Evolutionary conservation across 495 filamentous ascomycete genomes (phyloP).

Genomic region (Evernia prunastri): DNA sequence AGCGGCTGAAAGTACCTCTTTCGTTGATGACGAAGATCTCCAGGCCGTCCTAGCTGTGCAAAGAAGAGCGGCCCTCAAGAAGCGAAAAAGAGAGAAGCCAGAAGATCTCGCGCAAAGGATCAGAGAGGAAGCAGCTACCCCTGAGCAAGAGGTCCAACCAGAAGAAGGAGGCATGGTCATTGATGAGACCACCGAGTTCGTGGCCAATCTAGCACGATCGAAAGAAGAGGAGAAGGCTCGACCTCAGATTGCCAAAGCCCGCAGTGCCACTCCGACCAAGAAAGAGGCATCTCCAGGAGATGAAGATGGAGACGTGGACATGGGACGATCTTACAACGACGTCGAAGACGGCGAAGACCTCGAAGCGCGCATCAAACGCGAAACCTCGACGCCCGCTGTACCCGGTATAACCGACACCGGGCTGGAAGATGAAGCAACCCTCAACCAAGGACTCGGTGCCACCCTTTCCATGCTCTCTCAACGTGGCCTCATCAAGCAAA

Average conservation of each 20-base stretch:
- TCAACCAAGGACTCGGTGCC: constrained; percentile 72
- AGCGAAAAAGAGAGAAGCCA: constrained; percentile 73
- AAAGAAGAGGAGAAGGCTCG: constrained; percentile 42
- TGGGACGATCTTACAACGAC: constrained; percentile 54
- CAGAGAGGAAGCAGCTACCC: constrained; percentile 61
- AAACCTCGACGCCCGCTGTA: constrained; percentile 37
- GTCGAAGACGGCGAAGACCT: constrained; percentile 50
- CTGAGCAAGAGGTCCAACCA: constrained; percentile 38
- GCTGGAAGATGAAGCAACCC: constrained; percentile 73
- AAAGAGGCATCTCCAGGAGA: constrained; percentile 44
- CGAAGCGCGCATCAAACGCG: constrained; percentile 45
- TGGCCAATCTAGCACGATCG: constrained; percentile 70
- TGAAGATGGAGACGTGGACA: constrained; percentile 57
- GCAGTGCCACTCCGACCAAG: constrained; percentile 37
- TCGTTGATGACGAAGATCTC: constrained; percentile 89
- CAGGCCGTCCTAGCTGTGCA: constrained; percentile 78
- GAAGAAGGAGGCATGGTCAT: constrained; percentile 74
- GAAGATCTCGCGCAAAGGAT: constrained; percentile 82
- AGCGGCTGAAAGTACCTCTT: constrained; percentile 47
- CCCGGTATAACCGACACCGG: constrained; percentile 61
- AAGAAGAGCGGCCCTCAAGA: constrained; percentile 76
- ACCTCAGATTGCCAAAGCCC: constrained; percentile 25
- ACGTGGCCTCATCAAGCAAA: constrained; percentile 67
- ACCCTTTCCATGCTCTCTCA: constrained; percentile 75
- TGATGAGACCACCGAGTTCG: constrained; percentile 92